These are phyloP conservation scores for Brassica nigra DNA, from an alignment of 345 rosid species.

Conservation along the genomic window DNA sequence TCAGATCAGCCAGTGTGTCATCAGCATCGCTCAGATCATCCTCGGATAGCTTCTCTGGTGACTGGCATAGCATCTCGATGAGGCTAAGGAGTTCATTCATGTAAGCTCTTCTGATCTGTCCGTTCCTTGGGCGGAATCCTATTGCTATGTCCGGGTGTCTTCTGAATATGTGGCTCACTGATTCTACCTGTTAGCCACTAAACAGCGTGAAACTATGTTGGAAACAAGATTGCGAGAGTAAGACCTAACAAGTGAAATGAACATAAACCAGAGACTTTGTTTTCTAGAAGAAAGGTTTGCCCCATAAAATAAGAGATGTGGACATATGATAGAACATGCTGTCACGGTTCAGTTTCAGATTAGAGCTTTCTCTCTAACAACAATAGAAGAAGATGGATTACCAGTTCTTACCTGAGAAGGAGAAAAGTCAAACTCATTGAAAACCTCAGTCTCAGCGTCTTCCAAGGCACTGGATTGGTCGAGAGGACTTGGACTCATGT, in stretches of 20 bases:
- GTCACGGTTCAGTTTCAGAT: not conserved
- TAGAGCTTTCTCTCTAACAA: not conserved
- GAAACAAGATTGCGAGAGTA: not conserved
- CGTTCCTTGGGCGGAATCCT: slow-evolving; percentile 23
- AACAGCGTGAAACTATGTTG: not conserved
- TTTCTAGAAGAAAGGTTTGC: not conserved
- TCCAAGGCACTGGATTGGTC: not conserved
- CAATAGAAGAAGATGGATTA: not conserved
- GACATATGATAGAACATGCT: not conserved
- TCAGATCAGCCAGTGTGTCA: slow-evolving; percentile 25
- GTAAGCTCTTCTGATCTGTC: slow-evolving; percentile 7
- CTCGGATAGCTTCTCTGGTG: slow-evolving; percentile 19
- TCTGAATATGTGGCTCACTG: slow-evolving; percentile 16
- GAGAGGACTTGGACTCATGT: not conserved
- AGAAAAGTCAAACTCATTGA: slow-evolving; percentile 22
- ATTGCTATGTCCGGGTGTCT: slow-evolving; percentile 25
- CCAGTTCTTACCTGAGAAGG: not conserved
- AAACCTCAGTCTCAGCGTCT: not conserved
- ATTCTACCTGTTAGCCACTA: not conserved
- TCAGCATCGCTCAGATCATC: slow-evolving; percentile 25
- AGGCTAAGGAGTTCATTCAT: slow-evolving; percentile 22
- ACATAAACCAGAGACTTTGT: not conserved
- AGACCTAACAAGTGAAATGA: not conserved
- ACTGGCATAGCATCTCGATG: slow-evolving; percentile 13
- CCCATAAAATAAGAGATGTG: not conserved